These are phyloP conservation scores for Babesia gibsoni DNA, from an alignment of 169 alveolate species.

Conservation along the genomic window DNA sequence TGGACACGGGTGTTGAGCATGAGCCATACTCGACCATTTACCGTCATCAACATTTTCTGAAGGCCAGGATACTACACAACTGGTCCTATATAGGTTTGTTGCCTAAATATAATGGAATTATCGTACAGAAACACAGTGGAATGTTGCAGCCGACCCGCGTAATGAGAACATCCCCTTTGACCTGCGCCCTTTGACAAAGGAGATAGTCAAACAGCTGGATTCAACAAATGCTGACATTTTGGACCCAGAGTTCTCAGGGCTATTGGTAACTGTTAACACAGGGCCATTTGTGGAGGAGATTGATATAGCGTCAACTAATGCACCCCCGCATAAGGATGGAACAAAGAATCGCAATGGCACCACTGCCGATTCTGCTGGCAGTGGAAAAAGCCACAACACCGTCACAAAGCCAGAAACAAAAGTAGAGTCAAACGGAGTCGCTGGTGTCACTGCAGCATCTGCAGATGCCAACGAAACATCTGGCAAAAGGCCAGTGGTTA, in stretches of 20 bases:
- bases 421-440: too few species aligned
- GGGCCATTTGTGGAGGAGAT: constrained; percentile 35
- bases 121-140: constrained; percentile 56
- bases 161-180: constrained; percentile 76
- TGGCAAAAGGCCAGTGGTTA: background rate
- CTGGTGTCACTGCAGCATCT: too few species aligned
- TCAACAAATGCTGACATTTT: constrained; percentile 67
- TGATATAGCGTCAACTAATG: constrained; percentile 26
- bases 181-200: constrained; percentile 66
- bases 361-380: background rate
- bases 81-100: constrained; percentile 70
- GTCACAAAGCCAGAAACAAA: too few species aligned
- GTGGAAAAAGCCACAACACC: background rate
- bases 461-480: background rate
- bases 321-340: background rate
- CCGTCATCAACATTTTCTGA: constrained; percentile 70
- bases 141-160: constrained; percentile 47
- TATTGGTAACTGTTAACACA: constrained; percentile 73
- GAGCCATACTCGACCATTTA: constrained; percentile 67
- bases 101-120: background rate
- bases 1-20: constrained; percentile 56
- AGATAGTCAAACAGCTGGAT: constrained; percentile 65
- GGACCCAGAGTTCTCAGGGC: constrained; percentile 74
- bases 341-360: background rate
- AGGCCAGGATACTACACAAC: constrained; percentile 70